Evolutionary conservation across 2,329 filamentous ascomycete species (phyloP), one percentile per base, ranked within the genome.

Genomic region (Clonostachys rosea): DNA sequence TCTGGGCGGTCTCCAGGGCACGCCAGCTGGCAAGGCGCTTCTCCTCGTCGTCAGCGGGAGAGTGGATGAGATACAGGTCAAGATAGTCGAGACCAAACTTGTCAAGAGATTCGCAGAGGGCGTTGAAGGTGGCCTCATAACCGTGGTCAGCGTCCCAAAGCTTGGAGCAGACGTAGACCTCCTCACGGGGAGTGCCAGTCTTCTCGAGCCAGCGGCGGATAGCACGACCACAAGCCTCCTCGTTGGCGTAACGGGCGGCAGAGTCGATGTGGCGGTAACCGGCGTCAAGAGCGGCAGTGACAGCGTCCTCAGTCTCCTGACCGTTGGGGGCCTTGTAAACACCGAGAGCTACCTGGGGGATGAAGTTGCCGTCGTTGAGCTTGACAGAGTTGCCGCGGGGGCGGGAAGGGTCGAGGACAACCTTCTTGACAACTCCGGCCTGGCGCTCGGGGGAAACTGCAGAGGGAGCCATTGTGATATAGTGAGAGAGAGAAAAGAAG

Each of bases 341-440:
- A 34, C 72, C 73, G 45, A 75, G 65, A 36, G 71, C 73, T 30
- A 76, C 59, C 46, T 71, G 53, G 41, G 87, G 87, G 45, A 91
- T 87, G 47, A 77, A 74, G 54, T 80, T 79, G 50, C 85, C 86
- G 68, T 91, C 84, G 58, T 86, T 88, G 50, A 91, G 74, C 66
- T 82, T 85, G 50, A 89, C 24, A 44, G 40, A 30, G 34, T 20
- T 33, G 33, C 41, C 43, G 41, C 44, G 43, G 16, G 56, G 54
- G 51, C 55, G 57, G 47, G 59, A 50, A 44, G 54, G 52, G 18
- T 13, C 44, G 36, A 12, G 24, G 35, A 51, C 14, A 30, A 54
- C 43, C 57, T 64, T 64, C 55, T 59, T 65, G 52, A 55, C 51
- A 61, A 59, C 57, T 60, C 61, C 47, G 63, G 61, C 36, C 61